phyloP scores from a whole-genome alignment of 768 basidiomycete species.

The Kwoniella shandongensis region DNA sequence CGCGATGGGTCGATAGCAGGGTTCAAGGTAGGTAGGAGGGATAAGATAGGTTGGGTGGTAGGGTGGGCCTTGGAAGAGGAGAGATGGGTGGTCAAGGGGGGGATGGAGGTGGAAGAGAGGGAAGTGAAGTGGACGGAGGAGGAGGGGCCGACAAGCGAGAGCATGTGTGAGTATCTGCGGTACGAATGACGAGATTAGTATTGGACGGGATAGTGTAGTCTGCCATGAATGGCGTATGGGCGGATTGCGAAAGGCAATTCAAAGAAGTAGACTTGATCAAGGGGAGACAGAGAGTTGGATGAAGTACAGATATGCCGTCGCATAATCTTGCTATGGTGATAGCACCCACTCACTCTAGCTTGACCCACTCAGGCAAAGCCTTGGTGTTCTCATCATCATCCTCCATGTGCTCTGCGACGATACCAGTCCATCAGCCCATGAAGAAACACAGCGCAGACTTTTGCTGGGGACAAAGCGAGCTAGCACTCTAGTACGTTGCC shows the following conservation, averaged over 20 bases:
- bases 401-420: conserved; percentile 57
- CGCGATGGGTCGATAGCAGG: conserved; percentile 65
- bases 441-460: too few relatives aligned
- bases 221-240: too few relatives aligned
- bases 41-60: conserved; percentile 55
- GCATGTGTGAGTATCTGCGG: conserved; percentile 72
- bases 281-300: too few relatives aligned
- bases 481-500: too few relatives aligned
- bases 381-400: conserved; percentile 82
- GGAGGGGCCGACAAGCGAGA: conserved; percentile 65
- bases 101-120: conserved; percentile 70
- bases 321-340: too few relatives aligned
- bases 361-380: conserved; percentile 72
- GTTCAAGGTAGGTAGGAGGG: conserved; percentile 40
- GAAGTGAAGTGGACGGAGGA: conserved; percentile 79
- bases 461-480: too few relatives aligned
- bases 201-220: too few relatives aligned
- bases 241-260: too few relatives aligned
- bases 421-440: background rate
- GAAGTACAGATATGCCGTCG: too few relatives aligned
- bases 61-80: conserved; percentile 57
- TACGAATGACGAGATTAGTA: too few relatives aligned
- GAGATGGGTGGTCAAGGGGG: conserved; percentile 56
- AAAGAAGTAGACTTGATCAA: too few relatives aligned
- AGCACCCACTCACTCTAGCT: conserved; percentile 83